Evolutionary conservation across 306 rosid genomes (phyloP).

Genomic region (Vigna unguiculata): DNA sequence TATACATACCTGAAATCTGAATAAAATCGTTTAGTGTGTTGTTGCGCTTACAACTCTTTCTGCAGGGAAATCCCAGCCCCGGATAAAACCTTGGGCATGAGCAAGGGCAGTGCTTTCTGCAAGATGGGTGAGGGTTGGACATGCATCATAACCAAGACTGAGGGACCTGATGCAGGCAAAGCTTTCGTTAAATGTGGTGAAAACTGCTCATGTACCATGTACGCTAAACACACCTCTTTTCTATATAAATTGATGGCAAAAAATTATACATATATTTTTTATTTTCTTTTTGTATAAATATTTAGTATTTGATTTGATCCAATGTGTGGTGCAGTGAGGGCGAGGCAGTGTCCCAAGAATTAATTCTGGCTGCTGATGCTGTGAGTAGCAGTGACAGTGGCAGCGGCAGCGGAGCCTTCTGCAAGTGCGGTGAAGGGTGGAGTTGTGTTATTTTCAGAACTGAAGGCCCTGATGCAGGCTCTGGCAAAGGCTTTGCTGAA

Average conservation of each 20-base stretch:
- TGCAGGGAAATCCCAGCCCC: conserved; percentile 31
- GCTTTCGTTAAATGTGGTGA: conserved; percentile 54
- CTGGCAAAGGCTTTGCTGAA: conserved; percentile 48
- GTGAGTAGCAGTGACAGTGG: conserved; percentile 21
- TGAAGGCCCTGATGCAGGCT: conserved; percentile 47
- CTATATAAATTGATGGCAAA: background rate
- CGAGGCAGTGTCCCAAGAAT: conserved; percentile 35
- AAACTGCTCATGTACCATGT: conserved; percentile 52
- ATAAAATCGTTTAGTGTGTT: background rate
- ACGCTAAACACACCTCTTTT: background rate
- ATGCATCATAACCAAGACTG: conserved; percentile 54
- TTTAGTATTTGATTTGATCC: background rate
- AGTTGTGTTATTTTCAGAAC: conserved; percentile 52
- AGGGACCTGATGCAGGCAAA: conserved; percentile 62
- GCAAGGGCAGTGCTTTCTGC: conserved; percentile 41
- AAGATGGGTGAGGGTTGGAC: conserved; percentile 55
- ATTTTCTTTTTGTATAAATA: too few species aligned
- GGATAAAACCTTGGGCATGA: conserved; percentile 30
- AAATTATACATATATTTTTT: too few species aligned
- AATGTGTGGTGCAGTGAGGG: conserved; percentile 39
- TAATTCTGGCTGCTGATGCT: conserved; percentile 9
- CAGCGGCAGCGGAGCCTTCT: conserved; percentile 42
- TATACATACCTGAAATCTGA: background rate
- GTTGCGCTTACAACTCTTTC: background rate
- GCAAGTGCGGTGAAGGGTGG: conserved; percentile 66